Percentiles rank a stretch among this genome's conserved stretches.
phyloP scores from a whole-genome alignment of 768 basidiomycete genomes.

The Porphyrellus cyaneotinctus region DNA sequence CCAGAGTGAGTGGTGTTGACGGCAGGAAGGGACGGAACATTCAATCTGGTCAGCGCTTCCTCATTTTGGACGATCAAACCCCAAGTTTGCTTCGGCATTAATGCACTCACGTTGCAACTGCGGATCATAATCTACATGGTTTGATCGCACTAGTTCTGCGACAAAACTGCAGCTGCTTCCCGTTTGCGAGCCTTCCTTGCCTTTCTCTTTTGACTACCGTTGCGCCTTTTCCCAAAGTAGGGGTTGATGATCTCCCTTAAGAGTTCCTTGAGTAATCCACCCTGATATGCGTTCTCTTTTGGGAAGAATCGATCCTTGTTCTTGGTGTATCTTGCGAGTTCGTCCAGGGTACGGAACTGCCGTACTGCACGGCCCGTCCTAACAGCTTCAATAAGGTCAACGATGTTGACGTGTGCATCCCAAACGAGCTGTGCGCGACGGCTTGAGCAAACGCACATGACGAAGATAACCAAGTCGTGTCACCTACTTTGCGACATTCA shows the following conservation, averaged over 20 bases:
- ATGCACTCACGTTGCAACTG: neutral
- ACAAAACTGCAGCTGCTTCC: slow-evolving; percentile 1
- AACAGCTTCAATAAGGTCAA: slow-evolving; percentile 26
- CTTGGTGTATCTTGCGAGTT: slow-evolving; percentile 24
- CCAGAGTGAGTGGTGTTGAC: slow-evolving; percentile 35
- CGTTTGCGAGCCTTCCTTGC: slow-evolving; percentile 14
- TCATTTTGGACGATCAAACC: too few relatives aligned
- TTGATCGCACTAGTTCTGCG: neutral
- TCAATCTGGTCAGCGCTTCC: too few relatives aligned
- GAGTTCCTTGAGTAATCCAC: slow-evolving; percentile 29
- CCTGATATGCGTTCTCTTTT: slow-evolving; percentile 22
- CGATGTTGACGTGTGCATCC: slow-evolving; percentile 29
- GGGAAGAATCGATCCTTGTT: slow-evolving; percentile 24
- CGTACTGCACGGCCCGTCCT: slow-evolving; percentile 12
- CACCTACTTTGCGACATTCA: slow-evolving; percentile 17
- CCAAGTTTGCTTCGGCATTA: too few relatives aligned
- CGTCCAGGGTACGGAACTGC: slow-evolving; percentile 17
- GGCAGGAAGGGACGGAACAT: too few relatives aligned
- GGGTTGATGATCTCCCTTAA: slow-evolving; percentile 24
- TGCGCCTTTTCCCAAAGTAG: slow-evolving; percentile 15
- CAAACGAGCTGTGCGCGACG: slow-evolving; percentile 13
- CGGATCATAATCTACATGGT: slow-evolving; percentile 1
- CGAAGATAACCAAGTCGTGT: too few relatives aligned
- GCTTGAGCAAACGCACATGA: neutral
- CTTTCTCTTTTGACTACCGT: slow-evolving; percentile 19